Evolutionary conservation across 2,329 filamentous ascomycete genomes (phyloP).

Genomic region (Monosporascus sp.): DNA sequence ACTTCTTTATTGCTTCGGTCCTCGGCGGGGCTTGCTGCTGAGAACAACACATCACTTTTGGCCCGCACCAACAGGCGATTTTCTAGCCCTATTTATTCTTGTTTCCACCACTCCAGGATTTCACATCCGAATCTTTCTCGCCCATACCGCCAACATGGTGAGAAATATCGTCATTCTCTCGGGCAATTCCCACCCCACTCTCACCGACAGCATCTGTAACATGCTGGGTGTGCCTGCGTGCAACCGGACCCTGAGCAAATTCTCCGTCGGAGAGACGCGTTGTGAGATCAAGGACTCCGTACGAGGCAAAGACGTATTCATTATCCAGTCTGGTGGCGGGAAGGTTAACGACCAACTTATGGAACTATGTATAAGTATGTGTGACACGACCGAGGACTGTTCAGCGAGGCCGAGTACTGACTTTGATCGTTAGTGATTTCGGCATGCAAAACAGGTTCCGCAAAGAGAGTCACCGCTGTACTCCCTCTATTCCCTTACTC

Average conservation of each 20-base stretch:
- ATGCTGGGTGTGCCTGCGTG: constrained; percentile 82
- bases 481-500: constrained; percentile 96
- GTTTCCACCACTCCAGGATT: neutral
- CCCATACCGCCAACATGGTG: constrained; percentile 57
- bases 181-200: constrained; percentile 84
- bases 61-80: too few relatives aligned
- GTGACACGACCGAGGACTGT: neutral
- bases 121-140: neutral
- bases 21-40: too few relatives aligned
- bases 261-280: constrained; percentile 89
- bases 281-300: constrained; percentile 97
- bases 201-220: constrained; percentile 82
- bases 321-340: constrained; percentile 89
- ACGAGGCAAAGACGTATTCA: constrained; percentile 97
- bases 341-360: constrained; percentile 95
- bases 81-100: neutral
- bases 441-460: constrained; percentile 93
- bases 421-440: constrained; percentile 57
- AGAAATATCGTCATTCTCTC: constrained; percentile 92
- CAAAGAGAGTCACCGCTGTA: constrained; percentile 87
- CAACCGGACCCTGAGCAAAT: constrained; percentile 81
- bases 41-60: too few relatives aligned
- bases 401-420: constrained; percentile 10
- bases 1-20: too few relatives aligned
- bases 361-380: constrained; percentile 78